phyloP scores from a whole-genome alignment of 2,329 filamentous ascomycete species.

The Verticillium nonalfalfae region DNA sequence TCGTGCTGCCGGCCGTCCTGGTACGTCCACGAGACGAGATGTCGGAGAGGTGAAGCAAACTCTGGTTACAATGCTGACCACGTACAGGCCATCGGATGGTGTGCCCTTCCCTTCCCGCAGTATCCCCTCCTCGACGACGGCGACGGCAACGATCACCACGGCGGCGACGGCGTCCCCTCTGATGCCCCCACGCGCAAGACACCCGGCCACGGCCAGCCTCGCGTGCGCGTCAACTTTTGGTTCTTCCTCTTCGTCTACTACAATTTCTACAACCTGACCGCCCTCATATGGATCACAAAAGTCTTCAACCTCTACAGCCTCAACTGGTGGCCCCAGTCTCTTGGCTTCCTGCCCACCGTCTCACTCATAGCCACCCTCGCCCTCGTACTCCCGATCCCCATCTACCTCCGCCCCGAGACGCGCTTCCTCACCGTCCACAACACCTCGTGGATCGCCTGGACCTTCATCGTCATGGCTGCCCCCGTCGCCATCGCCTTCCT shows the following conservation, averaged over 20 bases:
- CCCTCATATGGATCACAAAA: slow-evolving; percentile 65
- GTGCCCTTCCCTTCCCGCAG: slow-evolving; percentile 58
- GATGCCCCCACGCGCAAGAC: slow-evolving; percentile 28
- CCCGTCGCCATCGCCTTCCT: slow-evolving; percentile 60
- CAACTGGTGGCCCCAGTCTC: slow-evolving; percentile 62
- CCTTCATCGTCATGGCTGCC: slow-evolving; percentile 64
- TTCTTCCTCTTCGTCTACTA: slow-evolving; percentile 67
- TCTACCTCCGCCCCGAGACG: slow-evolving; percentile 49
- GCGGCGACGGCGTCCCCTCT: slow-evolving; percentile 18
- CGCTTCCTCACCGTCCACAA: slow-evolving; percentile 54
- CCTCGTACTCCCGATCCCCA: slow-evolving; percentile 50
- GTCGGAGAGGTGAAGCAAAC: background rate
- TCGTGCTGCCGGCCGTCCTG: slow-evolving; percentile 54
- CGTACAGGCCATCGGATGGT: slow-evolving; percentile 54
- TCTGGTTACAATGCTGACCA: background rate
- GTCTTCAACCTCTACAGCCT: slow-evolving; percentile 65
- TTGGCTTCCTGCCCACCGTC: slow-evolving; percentile 60
- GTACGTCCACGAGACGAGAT: slow-evolving; percentile 28
- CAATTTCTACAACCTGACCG: slow-evolving; percentile 61
- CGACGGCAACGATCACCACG: slow-evolving; percentile 31
- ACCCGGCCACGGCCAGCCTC: slow-evolving; percentile 57
- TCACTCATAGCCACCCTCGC: slow-evolving; percentile 55
- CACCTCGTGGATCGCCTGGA: slow-evolving; percentile 64
- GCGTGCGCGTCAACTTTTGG: slow-evolving; percentile 64
- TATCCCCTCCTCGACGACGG: slow-evolving; percentile 45